phyloP scores from a whole-genome alignment of 768 basidiomycete species.

The Postia placenta region DNA sequence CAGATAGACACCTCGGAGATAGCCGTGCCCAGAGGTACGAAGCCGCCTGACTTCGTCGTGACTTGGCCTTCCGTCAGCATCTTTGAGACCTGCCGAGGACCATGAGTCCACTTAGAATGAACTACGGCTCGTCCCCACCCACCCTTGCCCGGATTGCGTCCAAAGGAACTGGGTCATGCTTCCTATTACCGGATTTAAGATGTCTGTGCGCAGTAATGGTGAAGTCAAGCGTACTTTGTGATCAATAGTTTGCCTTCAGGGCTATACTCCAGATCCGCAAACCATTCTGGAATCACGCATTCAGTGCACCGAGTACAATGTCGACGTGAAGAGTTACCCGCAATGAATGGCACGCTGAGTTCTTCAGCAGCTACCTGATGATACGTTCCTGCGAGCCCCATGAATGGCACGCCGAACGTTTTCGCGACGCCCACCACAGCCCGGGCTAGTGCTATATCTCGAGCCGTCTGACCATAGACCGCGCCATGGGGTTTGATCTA shows the following conservation, averaged over 20 bases:
- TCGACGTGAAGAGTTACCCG: conserved; percentile 32
- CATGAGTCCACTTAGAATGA: not conserved
- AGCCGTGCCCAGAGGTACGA: conserved; percentile 37
- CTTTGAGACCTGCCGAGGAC: conserved; percentile 32
- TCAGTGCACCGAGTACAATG: not conserved
- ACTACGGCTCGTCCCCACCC: conserved; percentile 6
- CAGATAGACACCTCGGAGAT: conserved; percentile 54
- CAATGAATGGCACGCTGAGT: conserved; percentile 52
- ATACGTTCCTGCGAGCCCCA: conserved; percentile 58
- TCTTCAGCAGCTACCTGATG: conserved; percentile 55
- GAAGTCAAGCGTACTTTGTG: conserved; percentile 37
- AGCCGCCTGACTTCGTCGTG: conserved; percentile 41
- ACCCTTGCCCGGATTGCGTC: conserved; percentile 40
- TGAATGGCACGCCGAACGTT: conserved; percentile 48
- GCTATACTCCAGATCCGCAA: conserved; percentile 59
- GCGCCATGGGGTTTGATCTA: conserved; percentile 61
- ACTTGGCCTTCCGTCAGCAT: conserved; percentile 38
- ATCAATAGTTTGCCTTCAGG: conserved; percentile 52
- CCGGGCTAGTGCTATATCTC: conserved; percentile 48
- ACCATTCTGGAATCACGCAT: conserved; percentile 42
- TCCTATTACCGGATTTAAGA: conserved; percentile 27
- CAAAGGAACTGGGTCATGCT: conserved; percentile 41
- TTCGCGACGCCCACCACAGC: conserved; percentile 49
- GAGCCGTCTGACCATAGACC: conserved; percentile 54
- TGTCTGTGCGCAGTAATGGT: not conserved